These are phyloP conservation scores for Rhexocercosporidium sp. DNA, from an alignment of 2,329 filamentous ascomycete species.

Conservation along the genomic window DNA sequence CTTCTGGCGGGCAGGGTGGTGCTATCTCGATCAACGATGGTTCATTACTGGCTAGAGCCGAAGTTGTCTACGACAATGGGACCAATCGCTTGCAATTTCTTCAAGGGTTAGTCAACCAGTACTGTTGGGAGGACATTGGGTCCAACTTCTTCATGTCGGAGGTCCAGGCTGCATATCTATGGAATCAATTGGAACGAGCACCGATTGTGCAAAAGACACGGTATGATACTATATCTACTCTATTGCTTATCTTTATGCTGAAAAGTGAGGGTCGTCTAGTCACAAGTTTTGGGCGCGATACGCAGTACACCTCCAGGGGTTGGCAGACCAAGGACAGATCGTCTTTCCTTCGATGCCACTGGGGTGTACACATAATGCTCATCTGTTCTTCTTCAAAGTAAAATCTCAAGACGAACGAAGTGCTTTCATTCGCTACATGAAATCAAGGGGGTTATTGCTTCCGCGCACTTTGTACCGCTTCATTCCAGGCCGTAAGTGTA, in stretches of 20 bases:
- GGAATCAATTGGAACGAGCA: not conserved
- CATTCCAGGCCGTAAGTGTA: slow-evolving; percentile 1
- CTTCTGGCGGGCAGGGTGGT: not conserved
- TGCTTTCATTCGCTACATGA: slow-evolving; percentile 4
- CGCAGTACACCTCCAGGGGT: not conserved
- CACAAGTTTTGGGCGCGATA: not conserved
- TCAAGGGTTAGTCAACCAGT: not conserved
- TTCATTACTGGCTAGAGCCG: not conserved
- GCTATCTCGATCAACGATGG: not conserved
- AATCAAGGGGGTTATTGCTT: not conserved
- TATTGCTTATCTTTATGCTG: too few relatives aligned
- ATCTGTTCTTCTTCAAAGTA: slow-evolving; percentile 3
- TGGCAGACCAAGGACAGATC: not conserved
- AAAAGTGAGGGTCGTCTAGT: not conserved
- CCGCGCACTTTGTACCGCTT: slow-evolving; percentile 1
- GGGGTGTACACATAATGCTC: slow-evolving; percentile 1
- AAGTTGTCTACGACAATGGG: not conserved
- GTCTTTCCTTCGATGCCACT: not conserved
- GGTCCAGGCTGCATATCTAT: slow-evolving; percentile 7
- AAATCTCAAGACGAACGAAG: not conserved
- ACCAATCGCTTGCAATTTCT: not conserved
- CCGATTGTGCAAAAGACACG: not conserved
- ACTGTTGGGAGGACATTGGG: slow-evolving; percentile 3
- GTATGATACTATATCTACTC: not conserved
- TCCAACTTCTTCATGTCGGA: slow-evolving; percentile 14